A percentile compares a stretch with the other conserved stretches of the same genome.
These are phyloP conservation scores for Paramecium pentaurelia DNA, from an alignment of 73 alveolate species.

Conservation along the genomic window DNA sequence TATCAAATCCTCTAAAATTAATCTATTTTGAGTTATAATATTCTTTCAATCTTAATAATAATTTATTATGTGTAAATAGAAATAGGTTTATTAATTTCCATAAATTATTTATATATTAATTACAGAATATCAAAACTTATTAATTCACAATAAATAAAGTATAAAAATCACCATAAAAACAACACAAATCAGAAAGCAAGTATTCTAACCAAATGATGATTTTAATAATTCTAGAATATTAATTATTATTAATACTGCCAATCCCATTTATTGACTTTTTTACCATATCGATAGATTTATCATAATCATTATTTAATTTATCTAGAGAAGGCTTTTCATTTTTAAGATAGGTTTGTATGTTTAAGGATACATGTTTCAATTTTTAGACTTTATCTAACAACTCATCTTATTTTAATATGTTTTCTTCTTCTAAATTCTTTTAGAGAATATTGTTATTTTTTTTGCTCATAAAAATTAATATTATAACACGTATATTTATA, in stretches of 20 bases:
- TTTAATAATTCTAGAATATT: not conserved
- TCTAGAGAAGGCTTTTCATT: not conserved
- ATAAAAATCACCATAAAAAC: not conserved
- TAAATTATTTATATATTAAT: not conserved
- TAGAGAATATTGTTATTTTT: not conserved
- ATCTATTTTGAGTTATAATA: no score
- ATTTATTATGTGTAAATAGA: no score
- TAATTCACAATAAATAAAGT: not conserved
- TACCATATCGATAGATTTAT: not conserved
- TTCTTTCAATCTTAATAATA: no score
- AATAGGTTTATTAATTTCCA: no score
- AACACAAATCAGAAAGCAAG: not conserved
- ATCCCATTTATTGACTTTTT: not conserved
- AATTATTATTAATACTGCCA: not conserved
- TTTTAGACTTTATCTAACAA: not conserved
- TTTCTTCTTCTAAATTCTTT: conserved; percentile 35
- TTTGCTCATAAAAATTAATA: not conserved
- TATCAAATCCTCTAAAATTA: no score
- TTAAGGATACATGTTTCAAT: not conserved
- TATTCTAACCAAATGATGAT: not conserved
- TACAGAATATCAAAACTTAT: not conserved
- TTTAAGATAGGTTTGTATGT: not conserved
- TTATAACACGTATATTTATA: not conserved
- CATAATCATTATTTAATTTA: not conserved
- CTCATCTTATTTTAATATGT: not conserved